Percentiles rank a stretch among this genome's conserved stretches.
Evolutionary conservation across 2,329 filamentous ascomycete genomes (phyloP).

Genomic region (Neurospora crassa): DNA sequence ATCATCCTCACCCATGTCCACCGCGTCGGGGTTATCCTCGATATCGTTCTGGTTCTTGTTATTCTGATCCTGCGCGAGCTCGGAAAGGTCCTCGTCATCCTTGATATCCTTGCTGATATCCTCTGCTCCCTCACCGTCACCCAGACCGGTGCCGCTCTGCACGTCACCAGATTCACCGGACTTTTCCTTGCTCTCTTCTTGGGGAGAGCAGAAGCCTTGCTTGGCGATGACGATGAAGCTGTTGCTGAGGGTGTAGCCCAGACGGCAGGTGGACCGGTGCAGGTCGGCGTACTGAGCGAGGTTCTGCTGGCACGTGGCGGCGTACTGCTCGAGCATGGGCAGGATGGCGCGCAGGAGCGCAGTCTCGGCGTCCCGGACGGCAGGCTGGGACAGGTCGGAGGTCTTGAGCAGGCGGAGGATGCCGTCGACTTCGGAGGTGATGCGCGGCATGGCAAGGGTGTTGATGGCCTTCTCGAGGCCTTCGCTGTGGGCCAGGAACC

Average conservation of each 20-base stretch:
- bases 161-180: slow-evolving; percentile 66
- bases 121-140: slow-evolving; percentile 88
- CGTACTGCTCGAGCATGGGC: slow-evolving; percentile 70
- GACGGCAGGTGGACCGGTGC: slow-evolving; percentile 62
- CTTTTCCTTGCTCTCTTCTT: slow-evolving; percentile 66
- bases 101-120: slow-evolving; percentile 97
- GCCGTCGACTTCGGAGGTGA: slow-evolving; percentile 34
- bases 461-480: slow-evolving; percentile 43
- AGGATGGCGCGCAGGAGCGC: slow-evolving; percentile 51
- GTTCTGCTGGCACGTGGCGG: slow-evolving; percentile 47
- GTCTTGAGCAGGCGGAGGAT: slow-evolving; percentile 28
- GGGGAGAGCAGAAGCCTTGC: slow-evolving; percentile 85
- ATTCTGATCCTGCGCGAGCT: slow-evolving; percentile 78
- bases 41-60: slow-evolving; percentile 56
- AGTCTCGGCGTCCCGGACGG: slow-evolving; percentile 35
- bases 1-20: slow-evolving; percentile 89
- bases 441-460: slow-evolving; percentile 48
- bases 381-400: slow-evolving; percentile 28
- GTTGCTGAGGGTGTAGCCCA: slow-evolving; percentile 66
- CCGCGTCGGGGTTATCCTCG: slow-evolving; percentile 72
- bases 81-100: slow-evolving; percentile 84
- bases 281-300: slow-evolving; percentile 50
- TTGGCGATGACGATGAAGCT: slow-evolving; percentile 70
- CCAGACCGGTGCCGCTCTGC: slow-evolving; percentile 85
- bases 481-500: slow-evolving; percentile 50